These are phyloP conservation scores for Scytalidium sp. DNA, from an alignment of 2,329 filamentous ascomycete species.

Conservation along the genomic window DNA sequence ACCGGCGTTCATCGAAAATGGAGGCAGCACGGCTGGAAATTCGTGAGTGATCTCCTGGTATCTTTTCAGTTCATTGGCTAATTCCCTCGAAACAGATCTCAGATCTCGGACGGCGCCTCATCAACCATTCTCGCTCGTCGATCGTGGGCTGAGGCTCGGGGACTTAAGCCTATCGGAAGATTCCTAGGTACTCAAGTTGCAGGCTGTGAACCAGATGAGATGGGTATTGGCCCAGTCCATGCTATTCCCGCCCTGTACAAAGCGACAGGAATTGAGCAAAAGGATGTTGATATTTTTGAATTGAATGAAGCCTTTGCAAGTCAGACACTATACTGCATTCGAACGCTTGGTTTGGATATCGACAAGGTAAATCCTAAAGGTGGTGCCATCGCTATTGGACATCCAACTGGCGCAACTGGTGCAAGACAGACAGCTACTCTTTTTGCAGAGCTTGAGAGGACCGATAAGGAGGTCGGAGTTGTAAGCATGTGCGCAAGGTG, in stretches of 20 bases:
- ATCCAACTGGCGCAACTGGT: constrained; percentile 50
- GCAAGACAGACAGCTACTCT: constrained; percentile 47
- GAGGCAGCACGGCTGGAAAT: constrained; percentile 63
- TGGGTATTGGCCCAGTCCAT: constrained; percentile 64
- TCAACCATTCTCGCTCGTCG: constrained; percentile 62
- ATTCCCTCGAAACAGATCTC: constrained; percentile 31
- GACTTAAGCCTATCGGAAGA: constrained; percentile 60
- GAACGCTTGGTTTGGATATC: constrained; percentile 43
- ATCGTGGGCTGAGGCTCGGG: constrained; percentile 56
- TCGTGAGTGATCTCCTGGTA: constrained; percentile 13
- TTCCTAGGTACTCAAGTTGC: constrained; percentile 63
- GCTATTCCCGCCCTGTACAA: constrained; percentile 63
- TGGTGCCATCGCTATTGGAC: constrained; percentile 51
- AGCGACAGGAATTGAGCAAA: constrained; percentile 51
- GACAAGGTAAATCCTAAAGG: constrained; percentile 51
- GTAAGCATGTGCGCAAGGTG: constrained; percentile 44
- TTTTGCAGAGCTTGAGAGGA: constrained; percentile 44
- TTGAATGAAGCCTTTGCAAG: constrained; percentile 52
- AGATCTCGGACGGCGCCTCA: constrained; percentile 64
- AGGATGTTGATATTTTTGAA: constrained; percentile 64
- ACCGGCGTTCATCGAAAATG: constrained; percentile 59
- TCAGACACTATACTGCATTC: constrained; percentile 36
- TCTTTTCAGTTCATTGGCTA: background rate
- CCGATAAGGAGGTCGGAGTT: constrained; percentile 44
- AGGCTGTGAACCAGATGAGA: constrained; percentile 64